Evolutionary conservation across 164 flowering plant species (phyloP), one percentile per base, ranked within the genome.

Genomic region (Echeveria elegans): DNA sequence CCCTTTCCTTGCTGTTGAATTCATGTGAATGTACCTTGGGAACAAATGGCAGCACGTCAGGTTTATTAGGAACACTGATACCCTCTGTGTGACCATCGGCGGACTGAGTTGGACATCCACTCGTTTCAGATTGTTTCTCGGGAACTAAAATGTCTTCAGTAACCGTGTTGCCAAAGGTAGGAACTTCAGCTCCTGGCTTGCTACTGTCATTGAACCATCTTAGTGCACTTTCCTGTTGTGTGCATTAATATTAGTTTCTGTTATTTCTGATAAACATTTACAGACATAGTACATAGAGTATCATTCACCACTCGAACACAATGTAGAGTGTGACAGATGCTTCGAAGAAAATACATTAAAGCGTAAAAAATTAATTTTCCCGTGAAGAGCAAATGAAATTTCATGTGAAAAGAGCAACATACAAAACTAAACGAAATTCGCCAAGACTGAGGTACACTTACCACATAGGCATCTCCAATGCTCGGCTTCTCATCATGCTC

Each of bases 1-100:
- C 94, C 70, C 97, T 77, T 21, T 86, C 81, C 37, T 79, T 87
- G 71, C 74, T 72, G 68, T 66, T 77, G 40, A 83, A 34, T 58
- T 86, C 88, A 72, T 72, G 78, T 28, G 61, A 26, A 56, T 56
- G 32, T 14, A 56, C 61, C 32, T 56, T 56, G 61, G 61, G 61
- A 26, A 56, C 61, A 56, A 26, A 56, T 28, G 61, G 61, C 19
- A 56, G 14, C 21, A 59, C 28, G 66, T 69, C 58, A 48, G 58
- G 64, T 68, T 68, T 80, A 28, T 11, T 56, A 2, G 78, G 75
- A 70, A 76, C 32, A 43, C 58, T 32, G 7, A 75, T 60, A 4
- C 43, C 0, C 19, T 59, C 50, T 21, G 69, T 70, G 19, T 64
- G 11, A 50, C 48, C 40, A 34, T 61, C 16, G 5, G 68, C 77